Percentiles rank a stretch among this genome's conserved stretches.
Conservation (phyloP, 225 moss, liverwort and hornwort species). For the Neckera pumila region DNA sequence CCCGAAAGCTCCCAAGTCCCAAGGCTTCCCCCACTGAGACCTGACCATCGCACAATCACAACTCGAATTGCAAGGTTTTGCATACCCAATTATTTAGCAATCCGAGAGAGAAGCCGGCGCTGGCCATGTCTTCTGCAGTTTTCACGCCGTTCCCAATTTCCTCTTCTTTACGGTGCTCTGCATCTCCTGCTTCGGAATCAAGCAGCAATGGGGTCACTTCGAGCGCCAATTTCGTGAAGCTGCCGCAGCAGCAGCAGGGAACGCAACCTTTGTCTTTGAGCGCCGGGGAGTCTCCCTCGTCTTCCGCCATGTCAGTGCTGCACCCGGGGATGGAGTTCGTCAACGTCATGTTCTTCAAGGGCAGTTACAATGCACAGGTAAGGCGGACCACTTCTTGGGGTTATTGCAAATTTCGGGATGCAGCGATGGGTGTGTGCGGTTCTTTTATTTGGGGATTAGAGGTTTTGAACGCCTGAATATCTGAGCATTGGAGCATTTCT, state of each 20-base stretch:
- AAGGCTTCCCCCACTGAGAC: neutral
- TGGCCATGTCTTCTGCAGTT: conserved; percentile 9
- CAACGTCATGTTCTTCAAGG: conserved; percentile 89
- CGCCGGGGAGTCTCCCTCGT: neutral
- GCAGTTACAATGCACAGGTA: conserved; percentile 74
- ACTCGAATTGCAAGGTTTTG: neutral
- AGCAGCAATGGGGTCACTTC: neutral
- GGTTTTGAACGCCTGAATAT: neutral
- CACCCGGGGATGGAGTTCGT: conserved; percentile 71
- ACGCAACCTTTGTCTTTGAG: neutral
- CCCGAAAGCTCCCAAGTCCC: neutral
- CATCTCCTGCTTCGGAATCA: conserved; percentile 2
- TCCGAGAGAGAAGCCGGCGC: neutral
- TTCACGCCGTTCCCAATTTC: neutral
- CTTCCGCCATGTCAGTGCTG: conserved; percentile 24
- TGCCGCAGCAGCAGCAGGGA: neutral
- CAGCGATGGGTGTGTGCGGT: neutral
- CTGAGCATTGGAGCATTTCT: neutral
- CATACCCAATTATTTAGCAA: neutral
- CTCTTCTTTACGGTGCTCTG: conserved; percentile 1
- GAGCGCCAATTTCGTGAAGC: neutral
- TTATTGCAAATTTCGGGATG: neutral
- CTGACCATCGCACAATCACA: neutral
- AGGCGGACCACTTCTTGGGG: neutral
- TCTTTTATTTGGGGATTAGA: neutral